Evolutionary conservation across 306 rosid species (phyloP).

Genomic region (Prunus mume): DNA sequence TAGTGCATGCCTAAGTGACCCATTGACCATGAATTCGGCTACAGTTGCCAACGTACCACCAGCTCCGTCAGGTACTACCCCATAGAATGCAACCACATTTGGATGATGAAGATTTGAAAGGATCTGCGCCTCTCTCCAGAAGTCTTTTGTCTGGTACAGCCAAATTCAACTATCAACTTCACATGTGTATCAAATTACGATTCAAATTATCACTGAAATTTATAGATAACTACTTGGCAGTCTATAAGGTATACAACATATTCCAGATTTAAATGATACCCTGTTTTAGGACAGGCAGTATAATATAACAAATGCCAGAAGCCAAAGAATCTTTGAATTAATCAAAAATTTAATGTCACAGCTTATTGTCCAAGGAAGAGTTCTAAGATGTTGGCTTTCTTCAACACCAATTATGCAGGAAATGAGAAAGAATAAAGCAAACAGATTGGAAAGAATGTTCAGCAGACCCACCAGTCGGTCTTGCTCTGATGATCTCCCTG

Average conservation of each 20-base stretch:
- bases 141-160: constrained; percentile 27
- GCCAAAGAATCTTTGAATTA: not conserved
- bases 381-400: not conserved
- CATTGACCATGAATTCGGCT: constrained; percentile 32
- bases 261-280: not conserved
- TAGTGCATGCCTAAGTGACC: constrained; percentile 31
- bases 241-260: not conserved
- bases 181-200: constrained; percentile 1
- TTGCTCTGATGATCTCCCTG: constrained; percentile 31
- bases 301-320: not conserved
- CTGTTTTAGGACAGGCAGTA: not conserved
- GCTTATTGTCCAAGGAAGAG: not conserved
- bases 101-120: constrained; percentile 38
- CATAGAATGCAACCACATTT: constrained; percentile 38
- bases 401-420: not conserved
- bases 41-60: constrained; percentile 34
- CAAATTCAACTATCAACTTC: constrained; percentile 3
- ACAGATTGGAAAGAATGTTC: not conserved
- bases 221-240: not conserved
- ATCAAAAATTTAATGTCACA: not conserved
- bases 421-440: not conserved
- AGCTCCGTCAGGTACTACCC: constrained; percentile 32
- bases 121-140: constrained; percentile 38
- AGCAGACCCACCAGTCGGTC: constrained; percentile 30
- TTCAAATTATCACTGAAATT: not conserved